Evolutionary conservation across 208 protist genomes (phyloP), one percentile per base, ranked within the genome.

Genomic region (Trypanosoma brucei): DNA sequence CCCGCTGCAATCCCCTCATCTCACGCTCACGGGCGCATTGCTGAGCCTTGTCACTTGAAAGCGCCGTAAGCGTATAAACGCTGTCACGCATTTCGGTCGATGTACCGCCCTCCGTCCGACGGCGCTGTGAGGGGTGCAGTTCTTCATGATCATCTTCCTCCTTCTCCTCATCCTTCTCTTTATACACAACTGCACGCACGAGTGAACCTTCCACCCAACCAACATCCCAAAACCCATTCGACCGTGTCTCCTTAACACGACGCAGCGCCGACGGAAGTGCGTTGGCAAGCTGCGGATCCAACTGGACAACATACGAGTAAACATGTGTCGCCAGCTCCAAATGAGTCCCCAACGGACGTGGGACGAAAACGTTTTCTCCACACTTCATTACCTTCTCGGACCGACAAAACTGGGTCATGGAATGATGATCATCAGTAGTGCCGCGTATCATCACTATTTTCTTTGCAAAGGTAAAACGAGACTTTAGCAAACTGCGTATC

Each of bases 141-240:
- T 70, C 68, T 42, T 76, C 73, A 11, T 22, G 22, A 22, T 22
- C 22, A 22, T 22, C 22, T 22, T 73, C 54, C 45, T 71, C 50
- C 35, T 72, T 69, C 8, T 73, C 59, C 38, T 64, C 50, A 36
- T 72, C 42, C 22, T 2, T 2, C 11, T 54, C 22, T 2, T 3
- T 38, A 1, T 46, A 46, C 8, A 66, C 38, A 36, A 68, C 39
- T 8, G 65, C 59, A 45, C 55, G 61, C 30, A 67, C 72, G 31
- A 95, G 78, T 42, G 78, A 72, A 4, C 85, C 88, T 52, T 95
- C 78, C n/a, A 92, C 72, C 85, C 86, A 92, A 3, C 84, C 84
- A 5, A 95, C 85, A 62, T 95, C 85, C 88, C 88, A 95, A 8
- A 62, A 78, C 33, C 80, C 84, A 37, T 79, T 83, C 0, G 80